phyloP scores from a whole-genome alignment of 805 yeast genomes.

The Candida railenensis region DNA sequence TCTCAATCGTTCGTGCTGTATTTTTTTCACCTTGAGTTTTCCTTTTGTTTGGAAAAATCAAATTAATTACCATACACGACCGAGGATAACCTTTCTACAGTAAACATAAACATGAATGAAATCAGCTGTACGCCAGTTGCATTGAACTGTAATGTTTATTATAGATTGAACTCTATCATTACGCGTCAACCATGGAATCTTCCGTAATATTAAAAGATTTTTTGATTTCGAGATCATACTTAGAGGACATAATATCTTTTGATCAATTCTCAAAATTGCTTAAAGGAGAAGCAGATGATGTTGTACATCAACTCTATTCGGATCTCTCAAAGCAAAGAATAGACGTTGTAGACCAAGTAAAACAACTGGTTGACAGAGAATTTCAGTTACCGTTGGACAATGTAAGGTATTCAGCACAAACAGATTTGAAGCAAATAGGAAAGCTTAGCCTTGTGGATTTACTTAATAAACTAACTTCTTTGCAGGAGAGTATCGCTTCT shows the following conservation, averaged over 20 bases:
- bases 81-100: neutral
- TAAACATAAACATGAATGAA: too few relatives aligned
- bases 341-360: conserved; percentile 1
- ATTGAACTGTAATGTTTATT: neutral
- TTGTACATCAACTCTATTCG: conserved; percentile 11
- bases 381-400: conserved; percentile 23
- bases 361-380: conserved; percentile 13
- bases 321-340: conserved; percentile 12
- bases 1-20: too few relatives aligned
- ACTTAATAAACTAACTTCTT: conserved; percentile 17
- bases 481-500: conserved; percentile 24
- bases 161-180: neutral
- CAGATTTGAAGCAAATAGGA: neutral
- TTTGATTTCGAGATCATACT: conserved; percentile 14
- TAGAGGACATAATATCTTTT: conserved; percentile 17
- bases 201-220: conserved; percentile 17
- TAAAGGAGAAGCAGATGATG: conserved; percentile 13
- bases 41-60: neutral
- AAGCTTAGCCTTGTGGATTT: conserved; percentile 11
- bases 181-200: conserved; percentile 18
- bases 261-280: conserved; percentile 14
- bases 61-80: neutral
- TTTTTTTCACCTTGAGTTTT: too few relatives aligned
- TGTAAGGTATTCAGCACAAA: neutral
- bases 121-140: neutral